These are phyloP conservation scores for Dioscorea dumetorum DNA, from an alignment of 106 monocot species.

Conservation along the genomic window DNA sequence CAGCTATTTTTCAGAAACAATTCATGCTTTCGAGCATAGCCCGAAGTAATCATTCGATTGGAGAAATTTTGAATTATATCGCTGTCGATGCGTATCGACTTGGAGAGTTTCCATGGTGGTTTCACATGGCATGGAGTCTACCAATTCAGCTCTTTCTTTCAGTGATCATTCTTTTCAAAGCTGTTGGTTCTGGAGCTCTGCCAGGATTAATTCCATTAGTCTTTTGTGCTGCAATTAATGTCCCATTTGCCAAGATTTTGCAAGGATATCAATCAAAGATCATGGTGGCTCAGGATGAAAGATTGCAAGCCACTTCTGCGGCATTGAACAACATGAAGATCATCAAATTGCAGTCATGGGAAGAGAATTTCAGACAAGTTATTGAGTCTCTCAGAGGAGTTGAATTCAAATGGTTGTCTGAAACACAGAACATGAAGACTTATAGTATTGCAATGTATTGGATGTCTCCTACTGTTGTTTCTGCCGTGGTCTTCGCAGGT, in stretches of 20 bases:
- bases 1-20: constrained; percentile 66
- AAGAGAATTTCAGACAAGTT: constrained; percentile 43
- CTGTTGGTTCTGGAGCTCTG: constrained; percentile 43
- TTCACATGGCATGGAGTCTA: constrained; percentile 66
- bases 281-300: constrained; percentile 64
- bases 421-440: constrained; percentile 47
- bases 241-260: constrained; percentile 59
- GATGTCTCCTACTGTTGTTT: constrained; percentile 63
- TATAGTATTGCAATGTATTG: constrained; percentile 54
- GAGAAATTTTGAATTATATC: constrained; percentile 76
- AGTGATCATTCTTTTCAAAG: constrained; percentile 31
- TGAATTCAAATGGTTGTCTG: constrained; percentile 64
- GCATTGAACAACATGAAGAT: constrained; percentile 69
- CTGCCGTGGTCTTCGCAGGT: constrained; percentile 53
- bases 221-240: constrained; percentile 40
- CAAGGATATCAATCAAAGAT: constrained; percentile 52
- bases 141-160: constrained; percentile 48
- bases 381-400: constrained; percentile 34
- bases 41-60: constrained; percentile 42
- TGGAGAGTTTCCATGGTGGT: constrained; percentile 73
- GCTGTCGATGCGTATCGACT: constrained; percentile 80
- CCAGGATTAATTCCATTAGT: constrained; percentile 47
- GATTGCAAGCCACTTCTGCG: constrained; percentile 60
- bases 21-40: constrained; percentile 40
- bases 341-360: constrained; percentile 86